Percentiles rank a stretch among this genome's conserved stretches.
Evolutionary conservation across 306 rosid genomes (phyloP).

Genomic region (Herpetospermum pedunculosum): DNA sequence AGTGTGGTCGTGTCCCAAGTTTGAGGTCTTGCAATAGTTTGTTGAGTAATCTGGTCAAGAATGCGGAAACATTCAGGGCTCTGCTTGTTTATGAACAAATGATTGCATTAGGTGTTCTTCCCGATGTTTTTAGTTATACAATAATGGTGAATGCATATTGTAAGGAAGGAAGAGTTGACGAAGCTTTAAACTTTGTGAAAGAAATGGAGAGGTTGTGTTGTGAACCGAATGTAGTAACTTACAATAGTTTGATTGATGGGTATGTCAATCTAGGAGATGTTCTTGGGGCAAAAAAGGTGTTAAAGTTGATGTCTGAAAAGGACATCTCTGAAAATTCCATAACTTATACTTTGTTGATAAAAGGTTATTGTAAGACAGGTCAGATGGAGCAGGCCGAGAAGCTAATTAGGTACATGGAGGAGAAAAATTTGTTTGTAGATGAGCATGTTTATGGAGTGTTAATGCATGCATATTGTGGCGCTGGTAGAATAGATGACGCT

Average conservation of each 20-base stretch:
- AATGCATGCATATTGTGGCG: constrained; percentile 54
- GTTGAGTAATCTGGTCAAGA: constrained; percentile 44
- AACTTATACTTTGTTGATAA: constrained; percentile 50
- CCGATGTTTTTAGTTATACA: constrained; percentile 48
- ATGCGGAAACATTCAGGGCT: constrained; percentile 24
- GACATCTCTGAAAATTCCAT: constrained; percentile 41
- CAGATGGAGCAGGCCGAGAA: constrained; percentile 56
- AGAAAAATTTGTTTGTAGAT: constrained; percentile 35
- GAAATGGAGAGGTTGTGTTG: constrained; percentile 51
- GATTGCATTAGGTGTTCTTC: constrained; percentile 33
- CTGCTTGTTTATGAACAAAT: constrained; percentile 52
- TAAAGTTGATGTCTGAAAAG: constrained; percentile 42
- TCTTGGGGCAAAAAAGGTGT: constrained; percentile 34
- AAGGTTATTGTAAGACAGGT: constrained; percentile 44
- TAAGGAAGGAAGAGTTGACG: constrained; percentile 34
- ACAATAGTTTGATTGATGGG: constrained; percentile 64
- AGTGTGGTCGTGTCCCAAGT: constrained; percentile 40
- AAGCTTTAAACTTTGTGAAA: constrained; percentile 29
- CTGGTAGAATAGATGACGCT: constrained; percentile 60
- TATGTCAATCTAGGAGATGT: constrained; percentile 41
- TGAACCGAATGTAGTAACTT: constrained; percentile 47
- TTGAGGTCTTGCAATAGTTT: constrained; percentile 67
- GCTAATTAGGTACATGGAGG: constrained; percentile 33
- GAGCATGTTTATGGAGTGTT: constrained; percentile 52
- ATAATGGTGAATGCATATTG: constrained; percentile 63